Base-by-base conservation (phyloP, 1,139 yeast species). In the Pichia norvegensis region DNA sequence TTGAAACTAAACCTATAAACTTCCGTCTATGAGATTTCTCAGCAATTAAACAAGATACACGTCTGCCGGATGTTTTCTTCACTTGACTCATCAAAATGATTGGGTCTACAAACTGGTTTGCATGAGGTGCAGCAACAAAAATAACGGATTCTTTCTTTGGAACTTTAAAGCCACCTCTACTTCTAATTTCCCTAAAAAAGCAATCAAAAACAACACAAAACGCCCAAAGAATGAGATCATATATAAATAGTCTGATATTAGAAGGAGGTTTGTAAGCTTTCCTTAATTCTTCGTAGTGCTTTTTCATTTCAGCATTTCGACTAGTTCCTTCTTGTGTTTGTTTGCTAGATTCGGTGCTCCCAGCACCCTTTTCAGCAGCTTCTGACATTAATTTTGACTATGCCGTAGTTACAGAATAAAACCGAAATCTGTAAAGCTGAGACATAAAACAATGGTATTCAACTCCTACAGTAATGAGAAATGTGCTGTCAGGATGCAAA, bases 111-210 rank as follows among this genome's bases (percentile, higher is more conserved):
- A 92, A 92, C 64, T 90, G 98, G 65, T 90, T 92, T 33, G 96
- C 95, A 67, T 90, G 98, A 9, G 97, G 97, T 9, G 97, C 98
- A 2, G 94, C 97, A 39, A 92, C 97, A 60, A 92, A 86, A 47
- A 92, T 88, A 21, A 88, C 80, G 0, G 97, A 95, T 0, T 96
- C 97, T 11, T 73, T 63, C 37, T 76, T 72, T 4, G 98, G 97
- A 47, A 92, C 76, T 46, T 90, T 73, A 67, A 81, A 90, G 1
- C 96, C 94, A 4, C 97, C 97, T 51, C 98, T 73, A 4, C 96
- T 83, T 50, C 90, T 73, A 53, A 90, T 85, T 60, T 90, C 96
- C 52, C 97, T 70, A 66, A 92, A 92, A 68, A 92, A 92, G 50
- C 66, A 62, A 40, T 62, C 65, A 41, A 62, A 62, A 11, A 62